A percentile compares a stretch with the other conserved stretches of the same genome.
Conservation (phyloP, 331 rosid genomes). For the Arachis monticola region DNA sequence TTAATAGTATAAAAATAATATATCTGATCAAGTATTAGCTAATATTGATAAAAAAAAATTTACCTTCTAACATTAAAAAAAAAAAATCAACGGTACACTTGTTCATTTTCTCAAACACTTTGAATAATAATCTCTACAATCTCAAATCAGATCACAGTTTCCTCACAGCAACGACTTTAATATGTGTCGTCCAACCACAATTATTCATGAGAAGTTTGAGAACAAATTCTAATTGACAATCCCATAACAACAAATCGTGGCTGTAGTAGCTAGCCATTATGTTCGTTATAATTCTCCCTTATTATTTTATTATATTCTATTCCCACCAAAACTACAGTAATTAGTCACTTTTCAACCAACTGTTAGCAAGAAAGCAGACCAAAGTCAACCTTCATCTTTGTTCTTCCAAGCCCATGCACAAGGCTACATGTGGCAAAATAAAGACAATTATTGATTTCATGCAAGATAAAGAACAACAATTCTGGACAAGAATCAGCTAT, state of each 20-base stretch:
- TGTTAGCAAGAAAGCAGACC: constrained; percentile 17
- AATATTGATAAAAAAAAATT: too few relatives aligned
- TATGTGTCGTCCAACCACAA: too few relatives aligned
- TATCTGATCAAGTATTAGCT: too few relatives aligned
- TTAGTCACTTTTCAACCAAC: constrained; percentile 5
- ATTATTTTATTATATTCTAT: constrained; percentile 29
- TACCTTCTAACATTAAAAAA: too few relatives aligned
- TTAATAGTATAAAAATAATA: too few relatives aligned
- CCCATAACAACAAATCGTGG: constrained; percentile 1
- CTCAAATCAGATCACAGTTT: too few relatives aligned
- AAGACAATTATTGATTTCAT: not conserved
- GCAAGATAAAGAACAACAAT: not conserved
- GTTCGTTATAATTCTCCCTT: not conserved
- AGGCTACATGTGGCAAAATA: not conserved
- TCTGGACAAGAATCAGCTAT: not conserved
- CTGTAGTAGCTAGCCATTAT: not conserved
- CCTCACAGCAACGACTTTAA: too few relatives aligned
- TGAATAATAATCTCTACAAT: too few relatives aligned
- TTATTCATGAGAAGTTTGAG: not conserved
- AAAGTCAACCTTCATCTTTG: constrained; percentile 27
- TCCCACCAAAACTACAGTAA: constrained; percentile 32
- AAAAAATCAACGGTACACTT: too few relatives aligned
- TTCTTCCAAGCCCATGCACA: not conserved
- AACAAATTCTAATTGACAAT: constrained; percentile 38
- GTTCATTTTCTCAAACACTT: too few relatives aligned